Evolutionary conservation across 129 eudicot genomes (phyloP), one percentile per base, ranked within the genome.

Genomic region (Helianthus tuberosus): DNA sequence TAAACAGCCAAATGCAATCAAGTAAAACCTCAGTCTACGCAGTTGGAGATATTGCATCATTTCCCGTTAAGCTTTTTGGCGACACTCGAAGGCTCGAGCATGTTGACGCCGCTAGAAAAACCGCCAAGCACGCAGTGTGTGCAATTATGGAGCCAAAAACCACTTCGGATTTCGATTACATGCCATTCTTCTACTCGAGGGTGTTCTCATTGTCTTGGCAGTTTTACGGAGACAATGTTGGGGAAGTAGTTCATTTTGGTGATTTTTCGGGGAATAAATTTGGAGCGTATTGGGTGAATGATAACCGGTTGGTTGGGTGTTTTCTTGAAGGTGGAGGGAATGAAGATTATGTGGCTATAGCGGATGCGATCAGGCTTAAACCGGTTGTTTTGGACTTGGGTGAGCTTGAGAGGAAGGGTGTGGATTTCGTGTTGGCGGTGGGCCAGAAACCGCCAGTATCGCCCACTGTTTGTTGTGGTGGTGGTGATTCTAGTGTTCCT

Each of bases 311-410:
- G 2, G 89, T 86, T 1, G 98, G 99, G 47, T 91, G 97, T 4
- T 94, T 94, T 68, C 97, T 94, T 11, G 99, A 94, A 84, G 97
- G 99, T 55, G 99, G 99, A 39, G 77, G 79, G 11, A 84, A 83
- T 81, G 99, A 86, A 60, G 91, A 94, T 60, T 88, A 91, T 9
- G 91, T 68, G 66, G 91, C 87, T 54, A 73, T 94, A 60, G 93
- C 99, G 27, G 79, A 67, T 61, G 87, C 72, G 20, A 82, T 93
- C 11, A 71, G 91, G 86, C 80, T 82, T n/a, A 80, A 78, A 68
- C 96, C 91, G 4, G 70, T 27, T 11, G 70, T 94, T 55, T 78
- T 77, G 35, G 88, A 94, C 55, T 35, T 90, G 61, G 83, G 39
- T 5, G 93, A 88, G 76, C 86, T 91, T 54, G 89, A 85, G 77